Base-by-base conservation (phyloP, 306 rosid species). In the Myrica gale region DNA sequence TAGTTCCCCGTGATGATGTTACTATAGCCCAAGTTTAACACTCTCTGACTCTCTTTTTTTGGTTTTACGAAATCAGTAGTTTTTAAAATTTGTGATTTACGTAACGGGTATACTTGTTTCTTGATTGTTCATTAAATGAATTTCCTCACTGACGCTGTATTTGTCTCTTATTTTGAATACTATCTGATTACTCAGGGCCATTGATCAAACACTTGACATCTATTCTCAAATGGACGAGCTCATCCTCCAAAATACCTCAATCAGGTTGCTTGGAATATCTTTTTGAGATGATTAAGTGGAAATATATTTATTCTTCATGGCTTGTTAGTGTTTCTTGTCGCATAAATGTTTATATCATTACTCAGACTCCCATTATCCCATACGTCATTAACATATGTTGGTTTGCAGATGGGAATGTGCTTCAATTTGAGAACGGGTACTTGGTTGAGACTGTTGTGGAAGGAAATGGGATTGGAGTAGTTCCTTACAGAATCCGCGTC, bases 341-440 rank as follows among this genome's bases (percentile, higher is more conserved):
- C 50, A 13, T 26, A 84, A 58, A 69, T 7, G 39, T 68, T 19
- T 7, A 71, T 74, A 58, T 21, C 52, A 9, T 23, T 69, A 65
- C 17, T 65, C 48, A 17, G 23, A 17, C 47, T 41, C 45, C 13
- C 4, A 26, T 26, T 26, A 26, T 26, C 32, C 32, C 61, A 17
- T 9, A 62, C 44, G 53, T 42, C 20, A 9, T 54, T 45, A 45
- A 47, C 63, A 23, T 77, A 26, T 26, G 66, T 11, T 87, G 50
- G 65, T 63, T 77, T 77, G 54, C 96, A 95, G 99, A 90, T 84
- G 97, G 85, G 76, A 89, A 89, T 87, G 84, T 86, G 84, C 82
- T 92, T 81, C 99, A 90, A 52, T 95, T 90, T 82, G 97, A 95
- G 92, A 79, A 85, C 88, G 99, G 99, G 76, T 92, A 95, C 81